These are phyloP conservation scores for Tulasnella sp. DNA, from an alignment of 768 basidiomycete genomes.

Conservation along the genomic window DNA sequence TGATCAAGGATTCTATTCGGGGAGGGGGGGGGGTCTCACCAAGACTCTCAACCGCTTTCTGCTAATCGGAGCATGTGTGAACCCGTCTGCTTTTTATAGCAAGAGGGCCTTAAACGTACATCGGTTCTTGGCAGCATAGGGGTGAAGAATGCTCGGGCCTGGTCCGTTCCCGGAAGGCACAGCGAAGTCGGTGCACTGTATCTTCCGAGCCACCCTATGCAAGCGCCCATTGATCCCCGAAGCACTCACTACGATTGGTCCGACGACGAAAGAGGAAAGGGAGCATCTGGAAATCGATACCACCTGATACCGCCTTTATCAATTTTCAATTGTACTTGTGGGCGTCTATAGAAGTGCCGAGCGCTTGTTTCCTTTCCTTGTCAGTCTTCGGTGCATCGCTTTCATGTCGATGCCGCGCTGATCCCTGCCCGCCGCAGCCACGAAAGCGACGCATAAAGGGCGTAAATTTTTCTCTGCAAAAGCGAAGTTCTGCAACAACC, in stretches of 20 bases:
- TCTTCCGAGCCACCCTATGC: background rate
- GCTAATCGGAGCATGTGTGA: too few species aligned
- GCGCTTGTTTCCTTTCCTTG: too few species aligned
- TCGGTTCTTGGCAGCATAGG: too few species aligned
- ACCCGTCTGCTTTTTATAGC: too few species aligned
- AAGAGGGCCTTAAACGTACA: too few species aligned
- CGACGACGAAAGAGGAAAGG: background rate
- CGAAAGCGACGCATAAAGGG: background rate
- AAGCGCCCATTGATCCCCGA: background rate
- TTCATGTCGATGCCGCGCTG: background rate
- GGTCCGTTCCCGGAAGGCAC: background rate
- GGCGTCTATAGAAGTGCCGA: background rate
- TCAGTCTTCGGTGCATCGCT: background rate
- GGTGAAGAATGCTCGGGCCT: too few species aligned
- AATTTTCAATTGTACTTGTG: background rate
- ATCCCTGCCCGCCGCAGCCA: background rate
- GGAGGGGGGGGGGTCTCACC: too few species aligned
- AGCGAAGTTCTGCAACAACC: background rate
- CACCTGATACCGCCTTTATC: background rate
- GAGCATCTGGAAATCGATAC: background rate
- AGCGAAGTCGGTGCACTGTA: background rate
- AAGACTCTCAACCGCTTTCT: too few species aligned
- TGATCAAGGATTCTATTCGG: too few species aligned
- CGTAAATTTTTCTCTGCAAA: background rate
- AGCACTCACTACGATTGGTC: background rate